Conservation (phyloP, 2,329 filamentous ascomycete species). For the Dendryphion nanum region DNA sequence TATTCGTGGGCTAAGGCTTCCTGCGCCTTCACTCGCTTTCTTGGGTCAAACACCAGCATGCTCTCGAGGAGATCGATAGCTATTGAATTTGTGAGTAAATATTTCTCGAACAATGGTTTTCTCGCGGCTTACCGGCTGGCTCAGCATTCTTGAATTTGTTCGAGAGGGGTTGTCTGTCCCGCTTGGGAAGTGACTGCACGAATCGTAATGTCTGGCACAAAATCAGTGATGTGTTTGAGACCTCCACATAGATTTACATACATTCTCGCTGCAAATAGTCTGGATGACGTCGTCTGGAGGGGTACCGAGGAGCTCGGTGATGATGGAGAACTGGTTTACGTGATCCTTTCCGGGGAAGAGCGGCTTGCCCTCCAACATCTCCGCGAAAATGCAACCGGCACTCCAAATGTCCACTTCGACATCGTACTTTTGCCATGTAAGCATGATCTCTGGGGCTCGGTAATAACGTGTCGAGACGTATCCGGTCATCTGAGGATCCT, state of each 20-base stretch:
- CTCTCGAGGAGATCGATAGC: conserved; percentile 91
- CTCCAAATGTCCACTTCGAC: conserved; percentile 99
- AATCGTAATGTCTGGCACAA: conserved; percentile 78
- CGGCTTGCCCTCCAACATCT: conserved; percentile 98
- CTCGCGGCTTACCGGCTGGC: conserved; percentile 61
- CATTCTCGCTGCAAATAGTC: conserved; percentile 97
- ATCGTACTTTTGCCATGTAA: conserved; percentile 99
- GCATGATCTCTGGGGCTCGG: conserved; percentile 98
- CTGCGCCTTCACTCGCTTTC: conserved; percentile 84
- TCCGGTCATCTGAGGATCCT: conserved; percentile 99
- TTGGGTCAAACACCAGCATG: conserved; percentile 99
- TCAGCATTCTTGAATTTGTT: conserved; percentile 97
- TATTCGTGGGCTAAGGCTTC: conserved; percentile 90
- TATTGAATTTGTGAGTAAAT: conserved; percentile 39
- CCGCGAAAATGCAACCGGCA: conserved; percentile 96
- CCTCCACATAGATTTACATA: conserved; percentile 47
- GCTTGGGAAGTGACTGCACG: conserved; percentile 93
- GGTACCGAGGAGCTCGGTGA: conserved; percentile 93
- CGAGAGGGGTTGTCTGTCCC: conserved; percentile 80
- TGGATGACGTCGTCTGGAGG: conserved; percentile 98
- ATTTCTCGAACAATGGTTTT: not conserved
- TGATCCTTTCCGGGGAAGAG: conserved; percentile 98
- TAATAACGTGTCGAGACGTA: conserved; percentile 99
- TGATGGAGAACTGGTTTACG: conserved; percentile 99
- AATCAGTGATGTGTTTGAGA: conserved; percentile 14